Evolutionary conservation across 129 eudicot species (phyloP).

Genomic region (Deinandra increscens): DNA sequence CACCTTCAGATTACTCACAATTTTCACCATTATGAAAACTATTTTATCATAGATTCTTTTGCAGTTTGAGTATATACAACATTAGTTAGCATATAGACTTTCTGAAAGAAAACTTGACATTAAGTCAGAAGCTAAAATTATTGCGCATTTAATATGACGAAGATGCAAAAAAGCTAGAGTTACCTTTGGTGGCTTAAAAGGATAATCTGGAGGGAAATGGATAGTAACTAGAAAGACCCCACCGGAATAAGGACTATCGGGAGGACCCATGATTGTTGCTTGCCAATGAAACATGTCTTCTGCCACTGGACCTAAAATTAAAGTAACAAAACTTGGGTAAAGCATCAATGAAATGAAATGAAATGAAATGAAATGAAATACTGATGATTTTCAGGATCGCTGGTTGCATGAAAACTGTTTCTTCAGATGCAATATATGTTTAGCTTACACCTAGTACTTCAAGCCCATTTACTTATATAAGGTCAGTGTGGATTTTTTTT

Average conservation of each 20-base stretch:
- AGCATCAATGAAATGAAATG: no score
- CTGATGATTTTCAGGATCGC: not conserved
- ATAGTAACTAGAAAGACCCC: slow-evolving; percentile 71
- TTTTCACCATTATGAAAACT: not conserved
- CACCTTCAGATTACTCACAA: no score
- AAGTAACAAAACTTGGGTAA: slow-evolving; percentile 7
- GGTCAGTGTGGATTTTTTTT: no score
- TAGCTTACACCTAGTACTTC: no score
- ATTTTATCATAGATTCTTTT: not conserved
- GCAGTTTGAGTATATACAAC: not conserved
- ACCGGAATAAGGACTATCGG: slow-evolving; percentile 74
- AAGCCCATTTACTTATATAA: no score
- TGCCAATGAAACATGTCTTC: slow-evolving; percentile 90
- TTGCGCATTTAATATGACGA: slow-evolving; percentile 13
- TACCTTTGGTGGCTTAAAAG: slow-evolving; percentile 82
- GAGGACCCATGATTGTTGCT: slow-evolving; percentile 81
- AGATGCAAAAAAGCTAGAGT: not conserved
- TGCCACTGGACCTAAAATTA: slow-evolving; percentile 63
- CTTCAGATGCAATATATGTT: not conserved
- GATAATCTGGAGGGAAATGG: slow-evolving; percentile 79
- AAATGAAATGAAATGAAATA: slow-evolving; percentile 17
- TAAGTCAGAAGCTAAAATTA: no score
- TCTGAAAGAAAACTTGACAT: not conserved
- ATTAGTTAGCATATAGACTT: not conserved
- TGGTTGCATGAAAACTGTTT: not conserved